A percentile compares a stretch with the other conserved stretches of the same genome.
These are phyloP conservation scores for Begonia fuchsioides DNA, from an alignment of 306 rosid species.

Conservation along the genomic window DNA sequence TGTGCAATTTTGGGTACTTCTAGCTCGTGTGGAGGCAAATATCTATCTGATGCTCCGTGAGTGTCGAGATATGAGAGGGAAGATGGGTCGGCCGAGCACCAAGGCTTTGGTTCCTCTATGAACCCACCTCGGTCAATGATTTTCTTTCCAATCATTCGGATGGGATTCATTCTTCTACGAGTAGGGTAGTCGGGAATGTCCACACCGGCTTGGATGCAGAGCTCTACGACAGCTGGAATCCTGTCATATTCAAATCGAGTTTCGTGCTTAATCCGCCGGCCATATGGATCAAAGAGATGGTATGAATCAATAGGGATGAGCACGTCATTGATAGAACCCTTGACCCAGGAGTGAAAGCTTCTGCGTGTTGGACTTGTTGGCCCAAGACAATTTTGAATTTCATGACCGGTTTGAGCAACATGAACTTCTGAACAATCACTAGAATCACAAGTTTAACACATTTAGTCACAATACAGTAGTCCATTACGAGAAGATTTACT, in stretches of 20 bases:
- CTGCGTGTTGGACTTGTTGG: constrained; percentile 36
- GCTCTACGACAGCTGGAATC: constrained; percentile 87
- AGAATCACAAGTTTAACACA: constrained; percentile 21
- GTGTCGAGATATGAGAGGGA: constrained; percentile 60
- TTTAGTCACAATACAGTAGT: neutral
- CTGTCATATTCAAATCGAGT: constrained; percentile 76
- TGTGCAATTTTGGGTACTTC: constrained; percentile 59
- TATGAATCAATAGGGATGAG: constrained; percentile 78
- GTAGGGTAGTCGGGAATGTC: constrained; percentile 91
- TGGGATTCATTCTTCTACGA: constrained; percentile 68
- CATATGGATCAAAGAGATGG: constrained; percentile 88
- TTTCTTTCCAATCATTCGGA: constrained; percentile 62
- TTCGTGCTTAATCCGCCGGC: constrained; percentile 72
- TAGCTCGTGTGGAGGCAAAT: constrained; percentile 34
- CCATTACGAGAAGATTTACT: constrained; percentile 1
- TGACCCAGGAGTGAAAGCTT: constrained; percentile 80
- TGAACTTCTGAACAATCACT: constrained; percentile 95
- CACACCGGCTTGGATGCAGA: constrained; percentile 94
- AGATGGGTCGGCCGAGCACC: constrained; percentile 28
- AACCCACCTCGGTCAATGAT: constrained; percentile 70
- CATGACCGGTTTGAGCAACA: constrained; percentile 57
- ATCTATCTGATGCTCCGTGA: constrained; percentile 40
- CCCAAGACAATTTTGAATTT: constrained; percentile 57
- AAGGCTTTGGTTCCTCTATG: constrained; percentile 57
- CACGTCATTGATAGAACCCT: constrained; percentile 70